These are phyloP conservation scores for Cicer chorassanicum DNA, from an alignment of 306 rosid genomes.

Conservation along the genomic window DNA sequence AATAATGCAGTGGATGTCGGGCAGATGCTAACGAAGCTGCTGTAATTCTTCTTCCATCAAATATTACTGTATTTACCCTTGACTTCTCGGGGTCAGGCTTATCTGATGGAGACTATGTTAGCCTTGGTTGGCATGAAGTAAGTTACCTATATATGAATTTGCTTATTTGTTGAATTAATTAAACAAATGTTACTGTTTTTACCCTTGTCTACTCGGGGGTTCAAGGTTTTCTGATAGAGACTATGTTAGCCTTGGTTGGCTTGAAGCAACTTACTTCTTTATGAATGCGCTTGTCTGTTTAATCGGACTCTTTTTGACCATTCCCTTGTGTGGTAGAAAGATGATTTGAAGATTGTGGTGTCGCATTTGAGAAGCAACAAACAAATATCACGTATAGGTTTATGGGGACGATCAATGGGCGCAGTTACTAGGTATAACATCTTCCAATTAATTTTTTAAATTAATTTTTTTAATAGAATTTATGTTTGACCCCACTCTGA, in stretches of 20 bases:
- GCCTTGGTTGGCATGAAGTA: conserved; percentile 99
- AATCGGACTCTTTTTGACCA: conserved; percentile 42
- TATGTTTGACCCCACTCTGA: conserved; percentile 25
- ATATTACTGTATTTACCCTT: conserved; percentile 91
- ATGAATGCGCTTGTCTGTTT: conserved; percentile 29
- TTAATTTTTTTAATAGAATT: conserved; percentile 45
- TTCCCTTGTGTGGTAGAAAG: conserved; percentile 65
- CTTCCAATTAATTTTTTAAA: conserved; percentile 29
- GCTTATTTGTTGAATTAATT: conserved; percentile 8
- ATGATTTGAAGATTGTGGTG: conserved; percentile 93
- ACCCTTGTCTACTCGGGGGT: conserved; percentile 86
- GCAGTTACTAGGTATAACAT: conserved; percentile 87
- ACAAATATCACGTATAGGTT: conserved; percentile 86
- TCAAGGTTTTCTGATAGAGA: conserved; percentile 93
- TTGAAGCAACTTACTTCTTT: conserved; percentile 67
- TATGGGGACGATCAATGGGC: conserved; percentile 99
- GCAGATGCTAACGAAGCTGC: conserved; percentile 99
- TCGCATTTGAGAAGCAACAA: conserved; percentile 87
- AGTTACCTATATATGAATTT: conserved; percentile 44
- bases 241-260: conserved; percentile 98
- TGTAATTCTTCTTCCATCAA: conserved; percentile 93
- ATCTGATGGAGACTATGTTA: conserved; percentile 94
- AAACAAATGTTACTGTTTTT: conserved; percentile 78
- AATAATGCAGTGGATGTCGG: conserved; percentile 93
- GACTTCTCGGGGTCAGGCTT: conserved; percentile 99